Percentiles rank a stretch among this genome's conserved stretches.
Conservation (phyloP, 345 rosid species). For the Syzygium aromaticum region DNA sequence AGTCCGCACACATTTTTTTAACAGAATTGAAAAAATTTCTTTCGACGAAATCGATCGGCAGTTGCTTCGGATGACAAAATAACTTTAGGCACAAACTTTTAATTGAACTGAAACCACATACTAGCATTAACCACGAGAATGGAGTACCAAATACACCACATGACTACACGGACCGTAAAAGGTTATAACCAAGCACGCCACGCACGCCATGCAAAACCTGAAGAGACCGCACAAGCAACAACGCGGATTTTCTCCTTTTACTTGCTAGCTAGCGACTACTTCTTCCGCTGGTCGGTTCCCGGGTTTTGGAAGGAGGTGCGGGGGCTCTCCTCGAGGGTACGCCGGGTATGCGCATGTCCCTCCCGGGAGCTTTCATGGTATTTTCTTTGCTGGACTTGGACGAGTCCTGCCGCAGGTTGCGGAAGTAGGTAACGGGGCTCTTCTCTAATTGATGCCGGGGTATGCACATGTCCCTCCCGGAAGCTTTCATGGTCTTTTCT, state of each 20-base stretch:
- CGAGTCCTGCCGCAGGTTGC: neutral
- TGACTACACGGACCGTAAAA: neutral
- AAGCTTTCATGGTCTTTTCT: slow-evolving; percentile 11
- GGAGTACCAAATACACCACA: neutral
- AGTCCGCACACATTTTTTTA: neutral
- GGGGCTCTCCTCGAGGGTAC: neutral
- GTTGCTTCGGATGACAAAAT: neutral
- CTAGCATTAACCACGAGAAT: neutral
- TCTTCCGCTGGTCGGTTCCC: neutral
- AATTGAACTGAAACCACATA: neutral
- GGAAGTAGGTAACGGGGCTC: slow-evolving; percentile 3
- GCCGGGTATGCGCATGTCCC: neutral
- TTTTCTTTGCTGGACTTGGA: neutral
- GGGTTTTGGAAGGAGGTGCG: neutral
- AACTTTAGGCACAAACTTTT: neutral
- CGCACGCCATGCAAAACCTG: neutral
- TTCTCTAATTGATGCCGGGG: slow-evolving; percentile 1
- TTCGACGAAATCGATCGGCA: neutral
- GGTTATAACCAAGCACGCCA: neutral
- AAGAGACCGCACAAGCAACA: neutral
- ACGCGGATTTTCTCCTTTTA: neutral
- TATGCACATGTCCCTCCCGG: slow-evolving; percentile 3
- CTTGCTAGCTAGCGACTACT: neutral
- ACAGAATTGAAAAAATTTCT: neutral
- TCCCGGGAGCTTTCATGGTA: slow-evolving; percentile 9